Evolutionary conservation across 306 rosid genomes (phyloP), one percentile per base, ranked within the genome.

Genomic region (Vigna reflexopilosa): DNA sequence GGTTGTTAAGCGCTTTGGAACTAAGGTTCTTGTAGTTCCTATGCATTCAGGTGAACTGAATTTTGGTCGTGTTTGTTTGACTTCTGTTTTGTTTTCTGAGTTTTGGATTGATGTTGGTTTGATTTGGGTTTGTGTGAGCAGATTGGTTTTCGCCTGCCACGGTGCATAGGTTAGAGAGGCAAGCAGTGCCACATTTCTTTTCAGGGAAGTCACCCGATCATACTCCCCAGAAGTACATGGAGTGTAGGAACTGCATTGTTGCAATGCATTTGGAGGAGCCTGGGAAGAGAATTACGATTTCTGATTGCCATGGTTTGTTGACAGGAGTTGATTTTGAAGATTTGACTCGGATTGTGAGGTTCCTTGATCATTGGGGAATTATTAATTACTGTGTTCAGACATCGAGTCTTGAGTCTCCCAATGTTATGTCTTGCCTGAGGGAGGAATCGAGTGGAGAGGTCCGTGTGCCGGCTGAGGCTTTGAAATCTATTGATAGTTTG

Each of bases 311-410:
- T 55, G 89, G 90, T 28, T 70, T 91, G 80, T 48, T 82, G 72
- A 72, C 70, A 68, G 91, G 93, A 66, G 75, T 90, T 71, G 90
- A 85, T 77, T 71, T 77, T 20, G 98, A 96, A 45, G 97, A 96
- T 84, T 81, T 96, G 82, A 70, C 80, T 84, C 86, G 98, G 82
- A 89, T 96, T 77, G 80, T 90, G 49, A 70, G 97, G 86, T 96
- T 96, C 83, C 99, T 96, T 79, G 96, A 96, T 88, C 94, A 96
- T 57, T 96, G 99, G 99, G 99, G 99, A 57, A 91, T 96, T 77
- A 86, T 96, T 71, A 96, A 96, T 83, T 96, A 91, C 65, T 96
- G 96, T 85, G 90, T 95, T n/a, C 80, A 16, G 7, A 77, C 54
- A 67, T 87, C 91, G 24, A 80, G 89, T 75, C 86, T 57, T 1